These are phyloP conservation scores for Sophora flavescens DNA, from an alignment of 306 rosid genomes.

Conservation along the genomic window DNA sequence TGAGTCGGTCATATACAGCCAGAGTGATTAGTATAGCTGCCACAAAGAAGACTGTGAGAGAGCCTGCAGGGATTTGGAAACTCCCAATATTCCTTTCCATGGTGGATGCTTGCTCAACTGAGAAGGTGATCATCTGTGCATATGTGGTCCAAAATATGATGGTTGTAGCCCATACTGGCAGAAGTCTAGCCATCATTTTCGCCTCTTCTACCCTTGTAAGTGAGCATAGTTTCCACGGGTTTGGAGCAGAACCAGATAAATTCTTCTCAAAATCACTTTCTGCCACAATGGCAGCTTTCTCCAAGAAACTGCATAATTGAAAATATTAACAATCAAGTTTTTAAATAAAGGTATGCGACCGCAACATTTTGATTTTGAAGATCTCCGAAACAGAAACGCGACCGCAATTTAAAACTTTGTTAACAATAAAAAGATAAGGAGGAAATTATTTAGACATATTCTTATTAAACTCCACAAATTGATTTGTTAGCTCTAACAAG, in stretches of 20 bases:
- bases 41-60: slow-evolving; percentile 89
- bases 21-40: slow-evolving; percentile 80
- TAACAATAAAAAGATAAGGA: no score
- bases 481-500: neutral
- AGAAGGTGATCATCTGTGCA: slow-evolving; percentile 93
- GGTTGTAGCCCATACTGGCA: slow-evolving; percentile 98
- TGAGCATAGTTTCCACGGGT: slow-evolving; percentile 83
- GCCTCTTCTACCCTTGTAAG: slow-evolving; percentile 90
- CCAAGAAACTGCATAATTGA: slow-evolving; percentile 62
- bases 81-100: slow-evolving; percentile 72
- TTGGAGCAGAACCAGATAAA: slow-evolving; percentile 53
- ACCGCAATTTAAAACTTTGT: no score
- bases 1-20: slow-evolving; percentile 69
- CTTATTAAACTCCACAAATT: neutral
- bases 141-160: slow-evolving; percentile 92
- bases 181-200: slow-evolving; percentile 82
- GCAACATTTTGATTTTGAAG: no score
- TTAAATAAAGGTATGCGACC: no score
- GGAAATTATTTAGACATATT: no score
- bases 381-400: no score
- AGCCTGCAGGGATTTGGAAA: slow-evolving; percentile 92
- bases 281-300: slow-evolving; percentile 78
- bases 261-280: slow-evolving; percentile 69
- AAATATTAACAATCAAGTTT: no score
- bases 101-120: slow-evolving; percentile 95